Base-by-base conservation (phyloP, 208 protist genomes). In the Angomonas ambiguus region DNA sequence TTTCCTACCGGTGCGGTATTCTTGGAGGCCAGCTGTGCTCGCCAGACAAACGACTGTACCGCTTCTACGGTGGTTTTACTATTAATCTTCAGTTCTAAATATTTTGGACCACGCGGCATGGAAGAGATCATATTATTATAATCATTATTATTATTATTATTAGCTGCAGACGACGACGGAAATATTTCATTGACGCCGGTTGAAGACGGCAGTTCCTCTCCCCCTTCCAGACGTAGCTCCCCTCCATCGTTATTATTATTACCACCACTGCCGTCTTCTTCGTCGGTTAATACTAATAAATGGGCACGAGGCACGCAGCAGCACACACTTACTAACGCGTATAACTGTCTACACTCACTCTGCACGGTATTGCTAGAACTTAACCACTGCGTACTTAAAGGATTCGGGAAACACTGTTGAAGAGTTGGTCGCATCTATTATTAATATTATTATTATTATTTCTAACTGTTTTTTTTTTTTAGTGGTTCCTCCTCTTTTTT, bases 311-410 rank as follows among this genome's bases (percentile, higher is more conserved):
- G 85, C 10, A 93, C 65, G 53, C 87, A 95, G 77, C 90, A 93
- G 76, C 86, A 92, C 24, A 93, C 64, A 31, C 76, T 83, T 22
- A 93, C 90, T 0, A 95, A 83, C 11, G 78, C 79, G 70, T 95
- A 95, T 20, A 95, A 72, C 74, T 95, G 86, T 24, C 79, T 80
- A 62, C 84, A 92, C 65, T 95, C 87, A 61, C 83, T 91, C 1
- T 80, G 76, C n/a, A 88, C 78, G 1, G 84, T 83, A 57, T 93
- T 85, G 51, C 74, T 62, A 11, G 87, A 93, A 27, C 76, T 72
- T 0, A 87, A 87, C 90, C 90, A 95, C 28, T 91, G 85, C 22
- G 74, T 55, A 0, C 87, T 80, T 51, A 95, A 77, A 0, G 83
- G 85, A 70, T 92, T 82, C 4, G 90, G 90, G 51, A 95, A 95